Evolutionary conservation across 2,329 filamentous ascomycete species (phyloP).

Genomic region (Pseudonectria foliicola): DNA sequence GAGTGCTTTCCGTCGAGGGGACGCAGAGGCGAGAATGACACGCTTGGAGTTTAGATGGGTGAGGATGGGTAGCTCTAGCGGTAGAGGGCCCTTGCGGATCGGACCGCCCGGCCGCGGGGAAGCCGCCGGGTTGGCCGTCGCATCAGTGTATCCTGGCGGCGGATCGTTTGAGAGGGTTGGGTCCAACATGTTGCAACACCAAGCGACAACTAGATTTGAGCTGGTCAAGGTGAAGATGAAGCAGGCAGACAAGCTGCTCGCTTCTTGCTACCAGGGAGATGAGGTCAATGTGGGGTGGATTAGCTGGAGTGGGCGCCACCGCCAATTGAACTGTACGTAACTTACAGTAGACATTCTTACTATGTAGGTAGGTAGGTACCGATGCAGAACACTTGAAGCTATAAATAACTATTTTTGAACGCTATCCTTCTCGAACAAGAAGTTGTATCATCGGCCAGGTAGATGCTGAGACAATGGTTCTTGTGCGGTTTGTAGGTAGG

Average conservation of each 20-base stretch:
- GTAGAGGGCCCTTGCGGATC: slow-evolving; percentile 48
- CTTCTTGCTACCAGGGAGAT: slow-evolving; percentile 9
- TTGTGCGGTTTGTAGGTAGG: too few relatives aligned
- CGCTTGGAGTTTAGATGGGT: slow-evolving; percentile 68
- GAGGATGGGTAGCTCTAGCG: slow-evolving; percentile 74
- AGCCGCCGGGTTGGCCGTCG: slow-evolving; percentile 30
- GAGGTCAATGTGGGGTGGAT: slow-evolving; percentile 21
- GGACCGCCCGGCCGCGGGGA: slow-evolving; percentile 23
- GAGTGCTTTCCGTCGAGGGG: slow-evolving; percentile 75
- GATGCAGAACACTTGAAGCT: too few relatives aligned
- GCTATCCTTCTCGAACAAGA: too few relatives aligned
- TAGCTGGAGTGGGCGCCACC: slow-evolving; percentile 15
- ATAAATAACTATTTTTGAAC: too few relatives aligned
- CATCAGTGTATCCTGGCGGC: slow-evolving; percentile 39
- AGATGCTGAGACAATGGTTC: too few relatives aligned
- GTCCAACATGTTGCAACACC: slow-evolving; percentile 20
- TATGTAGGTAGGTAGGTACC: too few relatives aligned
- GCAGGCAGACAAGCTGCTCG: not conserved
- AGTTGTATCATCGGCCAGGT: too few relatives aligned
- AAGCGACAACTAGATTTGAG: slow-evolving; percentile 1
- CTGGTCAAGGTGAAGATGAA: slow-evolving; percentile 1
- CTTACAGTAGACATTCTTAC: too few relatives aligned
- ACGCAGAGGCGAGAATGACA: slow-evolving; percentile 84
- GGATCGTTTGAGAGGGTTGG: slow-evolving; percentile 29
- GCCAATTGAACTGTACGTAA: too few relatives aligned